Base-by-base conservation (phyloP, 2,329 filamentous ascomycete genomes). In the Phialophora tarda region DNA sequence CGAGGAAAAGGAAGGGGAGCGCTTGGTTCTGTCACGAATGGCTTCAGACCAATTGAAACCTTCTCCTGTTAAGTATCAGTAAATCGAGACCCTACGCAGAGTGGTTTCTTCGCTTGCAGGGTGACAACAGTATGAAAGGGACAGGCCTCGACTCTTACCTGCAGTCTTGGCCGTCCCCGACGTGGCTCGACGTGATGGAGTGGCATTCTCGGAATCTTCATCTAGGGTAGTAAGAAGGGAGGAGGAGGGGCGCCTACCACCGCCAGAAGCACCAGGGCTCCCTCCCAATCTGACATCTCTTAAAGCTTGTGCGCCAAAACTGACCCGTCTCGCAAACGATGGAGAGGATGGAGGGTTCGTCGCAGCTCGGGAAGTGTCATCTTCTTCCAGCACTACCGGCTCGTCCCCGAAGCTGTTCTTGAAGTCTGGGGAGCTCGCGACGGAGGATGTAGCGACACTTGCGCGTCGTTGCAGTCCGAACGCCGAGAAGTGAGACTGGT, bases 31-130 rank as follows among this genome's bases (percentile, higher is more conserved):
- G 75, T 89, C 90, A 79, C 93, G 92, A 84, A 97, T 88, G 83
- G 96, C 93, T 83, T 97, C 94, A 77, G 92, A 92, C 91, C 94
- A 97, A 82, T 96, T 96, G 86, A 96, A 97, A 79, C 91, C 92
- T 85, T 95, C 92, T 85, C 92, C 91, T 93, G 87, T 81, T 70
- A 12, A 41, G 4, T 26, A 57, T 69, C 47, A 70, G 65, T 59
- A 21, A 23, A 12, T 23, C 59, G 28, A 26, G 24, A 54, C 21
- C 7, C 24, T 26, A 24, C 38, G 21, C 55, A 17, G 38, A 23
- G 28, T 23, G 12, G n/a, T 59, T 17, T 23, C 21, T 53, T 24
- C 12, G 44, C 8, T 34, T 17, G 28, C 53, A 32, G 17, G 50
- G 12, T 14, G 55, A 62, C 17, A 21, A 53, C 28, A 54, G 30